Evolutionary conservation across 371 early-diverging fungal genomes (phyloP).

Genomic region (Blakeslea trispora): DNA sequence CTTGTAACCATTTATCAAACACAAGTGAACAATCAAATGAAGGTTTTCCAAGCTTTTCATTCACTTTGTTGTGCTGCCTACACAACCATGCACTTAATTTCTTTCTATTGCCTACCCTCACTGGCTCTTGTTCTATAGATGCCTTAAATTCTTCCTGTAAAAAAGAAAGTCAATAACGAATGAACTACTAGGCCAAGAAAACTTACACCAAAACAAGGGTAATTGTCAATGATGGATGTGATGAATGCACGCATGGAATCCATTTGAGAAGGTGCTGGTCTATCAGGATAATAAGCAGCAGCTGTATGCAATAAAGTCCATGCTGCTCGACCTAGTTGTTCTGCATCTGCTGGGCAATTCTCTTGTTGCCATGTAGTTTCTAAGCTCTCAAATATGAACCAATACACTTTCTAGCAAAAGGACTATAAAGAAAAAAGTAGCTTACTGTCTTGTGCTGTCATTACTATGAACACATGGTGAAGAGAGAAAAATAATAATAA

Average conservation of each 20-base stretch:
- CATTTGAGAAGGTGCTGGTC: slow-evolving; percentile 80
- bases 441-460: too few relatives aligned
- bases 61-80: slow-evolving; percentile 94
- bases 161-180: neutral
- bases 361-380: slow-evolving; percentile 12
- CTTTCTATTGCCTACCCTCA: slow-evolving; percentile 68
- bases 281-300: slow-evolving; percentile 96
- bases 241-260: slow-evolving; percentile 71
- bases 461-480: too few relatives aligned
- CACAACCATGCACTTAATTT: slow-evolving; percentile 88
- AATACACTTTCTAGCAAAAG: too few relatives aligned
- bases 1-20: slow-evolving; percentile 88
- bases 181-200: neutral
- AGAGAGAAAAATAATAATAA: too few relatives aligned
- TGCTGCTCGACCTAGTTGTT: slow-evolving; percentile 84
- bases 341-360: slow-evolving; percentile 85
- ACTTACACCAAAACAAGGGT: slow-evolving; percentile 80
- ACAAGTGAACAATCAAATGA: slow-evolving; percentile 89
- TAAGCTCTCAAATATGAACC: neutral
- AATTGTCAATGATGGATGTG: slow-evolving; percentile 81
- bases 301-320: slow-evolving; percentile 99
- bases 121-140: slow-evolving; percentile 72
- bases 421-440: too few relatives aligned
- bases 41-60: slow-evolving; percentile 84
- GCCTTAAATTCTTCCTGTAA: slow-evolving; percentile 63